Evolutionary conservation across 768 basidiomycete species (phyloP), one percentile per base, ranked within the genome.

Genomic region (Amanita pseudoporphyria): DNA sequence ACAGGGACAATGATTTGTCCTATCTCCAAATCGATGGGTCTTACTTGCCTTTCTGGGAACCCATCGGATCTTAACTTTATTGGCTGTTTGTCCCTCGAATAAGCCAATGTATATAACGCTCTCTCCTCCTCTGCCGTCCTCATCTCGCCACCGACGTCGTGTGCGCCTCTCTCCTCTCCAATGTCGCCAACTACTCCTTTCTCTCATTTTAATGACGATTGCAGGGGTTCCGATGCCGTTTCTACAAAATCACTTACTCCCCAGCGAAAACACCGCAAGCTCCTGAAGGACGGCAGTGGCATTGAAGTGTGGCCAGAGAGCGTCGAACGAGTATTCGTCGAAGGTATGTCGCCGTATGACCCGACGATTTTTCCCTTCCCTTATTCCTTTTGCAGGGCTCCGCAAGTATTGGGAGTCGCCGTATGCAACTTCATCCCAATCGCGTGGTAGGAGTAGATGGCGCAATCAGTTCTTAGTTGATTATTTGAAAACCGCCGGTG

Each of bases 401-500:
- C 77, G 73, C 33, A 77, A 82, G 54, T 89, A 89, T 62, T 85
- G 83, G 84, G 76, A 81, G 22, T 86, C 85, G 0, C 86, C 84
- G 0, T 87, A 82, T 77, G 86, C 86, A 0, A 82, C 81, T 35
- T 87, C 83, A 62, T 72, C 74, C 19, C 71, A 72, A 48, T 83
- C 83, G 26, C 80, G 84, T 18, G 86, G 87, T 28, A 80, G 87
- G 57, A 83, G 81, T 56, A 71, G 85, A 51, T 86, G 84, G 84
- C 77, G 87, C 45, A 89, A 89, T 67, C 86, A 88, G 66, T 90
- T 83, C 62, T 77, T 90, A 54, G 87, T 89, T 61, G 85, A 88
- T 55, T 83, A 85, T 58, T 77, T 90, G 52, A 72, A 81, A 49
- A 81, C 78, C 55, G 68, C 72, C 32, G 83, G 82, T 49, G 77